Percentiles rank a stretch among this genome's conserved stretches.
Evolutionary conservation across 495 filamentous ascomycete species (phyloP).

Genomic region (Halenospora varia): DNA sequence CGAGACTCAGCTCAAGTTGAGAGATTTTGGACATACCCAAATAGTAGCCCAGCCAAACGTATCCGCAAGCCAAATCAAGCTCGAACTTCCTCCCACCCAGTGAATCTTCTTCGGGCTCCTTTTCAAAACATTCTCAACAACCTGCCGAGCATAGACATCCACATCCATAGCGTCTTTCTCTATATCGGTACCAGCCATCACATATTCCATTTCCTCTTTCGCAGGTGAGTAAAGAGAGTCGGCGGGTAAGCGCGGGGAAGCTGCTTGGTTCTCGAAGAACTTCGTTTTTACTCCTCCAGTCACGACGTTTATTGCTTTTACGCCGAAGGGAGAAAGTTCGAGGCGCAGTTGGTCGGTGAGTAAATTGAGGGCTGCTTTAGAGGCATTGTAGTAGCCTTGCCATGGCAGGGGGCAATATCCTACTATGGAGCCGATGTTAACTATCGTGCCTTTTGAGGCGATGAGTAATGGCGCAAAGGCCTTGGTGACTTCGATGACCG

Average conservation of each 20-base stretch:
- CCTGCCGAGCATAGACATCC: conserved; percentile 26
- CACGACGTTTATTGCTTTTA: conserved; percentile 37
- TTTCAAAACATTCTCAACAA: conserved; percentile 31
- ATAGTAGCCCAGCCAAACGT: conserved; percentile 29
- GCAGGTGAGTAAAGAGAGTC: conserved; percentile 27
- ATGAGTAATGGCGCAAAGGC: conserved; percentile 51
- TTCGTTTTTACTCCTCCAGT: conserved; percentile 34
- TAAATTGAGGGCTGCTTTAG: conserved; percentile 47
- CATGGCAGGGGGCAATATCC: conserved; percentile 41
- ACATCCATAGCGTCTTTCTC: conserved; percentile 19
- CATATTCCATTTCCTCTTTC: conserved; percentile 9
- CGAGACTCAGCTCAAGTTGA: not conserved
- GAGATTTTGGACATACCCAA: conserved; percentile 19
- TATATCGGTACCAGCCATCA: conserved; percentile 2
- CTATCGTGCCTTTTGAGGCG: conserved; percentile 38
- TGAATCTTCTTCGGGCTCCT: conserved; percentile 22
- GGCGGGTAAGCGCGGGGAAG: conserved; percentile 5
- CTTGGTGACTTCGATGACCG: conserved; percentile 45
- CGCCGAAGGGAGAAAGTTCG: conserved; percentile 49
- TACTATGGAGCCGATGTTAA: conserved; percentile 47
- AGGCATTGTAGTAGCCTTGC: conserved; percentile 44
- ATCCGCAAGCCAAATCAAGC: conserved; percentile 18
- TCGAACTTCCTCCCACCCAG: conserved; percentile 27
- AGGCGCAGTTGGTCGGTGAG: conserved; percentile 42
- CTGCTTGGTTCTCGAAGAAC: conserved; percentile 22